Evolutionary conservation across 495 filamentous ascomycete species (phyloP), one percentile per base, ranked within the genome.

Genomic region (Annulohypoxylon bovei): DNA sequence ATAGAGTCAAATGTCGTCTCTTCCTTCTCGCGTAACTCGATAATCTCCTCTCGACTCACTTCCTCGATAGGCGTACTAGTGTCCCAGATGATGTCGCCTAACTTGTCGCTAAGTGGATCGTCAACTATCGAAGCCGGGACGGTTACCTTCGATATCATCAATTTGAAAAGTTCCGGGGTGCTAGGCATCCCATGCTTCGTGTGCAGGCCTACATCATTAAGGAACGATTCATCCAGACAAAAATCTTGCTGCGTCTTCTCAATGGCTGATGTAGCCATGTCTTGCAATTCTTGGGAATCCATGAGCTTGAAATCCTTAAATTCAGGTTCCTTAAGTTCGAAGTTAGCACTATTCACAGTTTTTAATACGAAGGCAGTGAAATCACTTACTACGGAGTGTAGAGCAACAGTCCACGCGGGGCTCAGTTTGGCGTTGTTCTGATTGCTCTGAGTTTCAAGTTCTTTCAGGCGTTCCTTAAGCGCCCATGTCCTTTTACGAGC

Each of bases 401-500:
- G 32, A 23, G 39, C 30, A 7, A 11, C 40, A 35, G 35, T 3
- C n/a, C 25, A 20, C 16, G 33, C 18, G 20, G 62, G 42, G 9
- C 22, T 23, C 35, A 40, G 54, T 32, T 40, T 35, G 32, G 32
- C 32, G 1, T 35, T 35, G 32, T 42, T 42, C 39, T 42, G 20
- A 12, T 55, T 23, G 6, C 60, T 65, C 16, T 71, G 54, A 5
- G 28, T 32, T 60, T 89, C 83, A 14, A 93, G 78, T 11, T 77
- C 75, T 47, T 81, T 84, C 20, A 97, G 76, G 47, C 87, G 79
- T 50, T 85, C 82, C 75, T 93, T 92, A 83, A 91, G 88, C 57
- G 85, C 81, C 95, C 95, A 98, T 42, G 84, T 84, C 57, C 90
- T 80, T 50, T 87, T 82, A 23, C 93, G 88, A n/a, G 84, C 82